Conservation (phyloP, 2,329 filamentous ascomycete species). For the Xenosphaeropsis pyriputrescens region DNA sequence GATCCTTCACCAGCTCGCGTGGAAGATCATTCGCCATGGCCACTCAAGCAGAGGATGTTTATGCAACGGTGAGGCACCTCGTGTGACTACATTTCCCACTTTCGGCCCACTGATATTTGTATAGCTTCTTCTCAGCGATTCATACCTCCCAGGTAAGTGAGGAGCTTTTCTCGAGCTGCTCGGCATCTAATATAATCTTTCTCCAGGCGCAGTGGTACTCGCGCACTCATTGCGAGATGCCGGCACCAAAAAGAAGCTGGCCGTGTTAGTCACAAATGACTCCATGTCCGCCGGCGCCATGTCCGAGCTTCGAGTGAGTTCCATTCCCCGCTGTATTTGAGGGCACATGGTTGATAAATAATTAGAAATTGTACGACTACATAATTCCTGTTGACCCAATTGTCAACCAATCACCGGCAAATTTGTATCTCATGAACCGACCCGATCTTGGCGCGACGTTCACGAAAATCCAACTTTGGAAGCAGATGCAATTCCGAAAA, state of each 20-base stretch:
- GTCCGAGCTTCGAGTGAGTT: conserved; percentile 57
- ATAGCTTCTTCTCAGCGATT: conserved; percentile 83
- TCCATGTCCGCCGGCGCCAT: conserved; percentile 63
- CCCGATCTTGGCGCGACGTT: conserved; percentile 84
- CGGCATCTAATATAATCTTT: conserved; percentile 10
- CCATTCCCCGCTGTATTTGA: not conserved
- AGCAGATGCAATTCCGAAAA: conserved; percentile 74
- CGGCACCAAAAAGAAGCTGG: conserved; percentile 74
- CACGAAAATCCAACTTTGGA: conserved; percentile 94
- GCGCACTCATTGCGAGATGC: conserved; percentile 90
- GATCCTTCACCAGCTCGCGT: no score
- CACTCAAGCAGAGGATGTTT: conserved; percentile 37
- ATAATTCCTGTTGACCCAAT: conserved; percentile 74
- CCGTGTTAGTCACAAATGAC: conserved; percentile 70
- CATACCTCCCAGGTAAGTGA: conserved; percentile 72
- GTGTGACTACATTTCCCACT: conserved; percentile 8
- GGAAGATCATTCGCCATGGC: conserved; percentile 18
- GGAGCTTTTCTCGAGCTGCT: conserved; percentile 3
- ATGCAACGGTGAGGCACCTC: conserved; percentile 38
- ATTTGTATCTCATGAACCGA: conserved; percentile 84
- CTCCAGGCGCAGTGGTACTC: conserved; percentile 73
- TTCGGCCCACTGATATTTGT: conserved; percentile 1
- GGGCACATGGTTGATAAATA: conserved; percentile 5
- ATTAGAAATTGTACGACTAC: conserved; percentile 70
- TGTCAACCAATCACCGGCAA: conserved; percentile 61